These are phyloP conservation scores for Rhodotorula babjevae DNA, from an alignment of 768 basidiomycete species.

Conservation along the genomic window DNA sequence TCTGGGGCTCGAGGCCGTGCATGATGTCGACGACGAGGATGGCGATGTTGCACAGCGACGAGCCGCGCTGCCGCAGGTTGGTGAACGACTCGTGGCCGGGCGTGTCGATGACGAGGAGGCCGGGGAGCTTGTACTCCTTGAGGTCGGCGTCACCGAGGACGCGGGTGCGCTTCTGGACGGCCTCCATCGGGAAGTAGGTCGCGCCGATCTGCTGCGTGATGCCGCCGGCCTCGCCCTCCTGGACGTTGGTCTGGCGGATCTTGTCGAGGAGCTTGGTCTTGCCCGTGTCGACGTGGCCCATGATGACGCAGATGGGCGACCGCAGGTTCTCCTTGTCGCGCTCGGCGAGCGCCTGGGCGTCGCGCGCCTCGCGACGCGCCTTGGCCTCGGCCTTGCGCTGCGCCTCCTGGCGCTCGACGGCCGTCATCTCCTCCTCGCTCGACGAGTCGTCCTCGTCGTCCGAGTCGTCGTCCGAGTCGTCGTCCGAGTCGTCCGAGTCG, in stretches of 20 bases:
- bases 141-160: slow-evolving; percentile 82
- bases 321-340: slow-evolving; percentile 83
- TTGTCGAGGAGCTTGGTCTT: slow-evolving; percentile 98
- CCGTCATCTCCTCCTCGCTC: slow-evolving; percentile 56
- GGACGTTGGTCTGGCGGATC: slow-evolving; percentile 99
- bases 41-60: slow-evolving; percentile 96
- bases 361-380: slow-evolving; percentile 68
- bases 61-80: slow-evolving; percentile 89
- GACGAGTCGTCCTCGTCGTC: slow-evolving; percentile 48
- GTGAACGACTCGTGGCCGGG: slow-evolving; percentile 99
- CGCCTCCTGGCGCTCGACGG: slow-evolving; percentile 61
- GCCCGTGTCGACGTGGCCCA: slow-evolving; percentile 98
- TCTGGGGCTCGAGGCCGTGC: slow-evolving; percentile 98
- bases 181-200: slow-evolving; percentile 95
- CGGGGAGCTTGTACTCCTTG: slow-evolving; percentile 94
- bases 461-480: slow-evolving; percentile 38
- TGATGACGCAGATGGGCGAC: slow-evolving; percentile 95
- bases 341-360: slow-evolving; percentile 77
- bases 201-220: slow-evolving; percentile 99
- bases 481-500: slow-evolving; percentile 52
- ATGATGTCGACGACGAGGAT: slow-evolving; percentile 99
- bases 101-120: slow-evolving; percentile 92
- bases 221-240: slow-evolving; percentile 98
- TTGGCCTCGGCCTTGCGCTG: slow-evolving; percentile 80
- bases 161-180: slow-evolving; percentile 84